Base-by-base conservation (phyloP, 1,139 yeast genomes). In the Kodamaea suecica region DNA sequence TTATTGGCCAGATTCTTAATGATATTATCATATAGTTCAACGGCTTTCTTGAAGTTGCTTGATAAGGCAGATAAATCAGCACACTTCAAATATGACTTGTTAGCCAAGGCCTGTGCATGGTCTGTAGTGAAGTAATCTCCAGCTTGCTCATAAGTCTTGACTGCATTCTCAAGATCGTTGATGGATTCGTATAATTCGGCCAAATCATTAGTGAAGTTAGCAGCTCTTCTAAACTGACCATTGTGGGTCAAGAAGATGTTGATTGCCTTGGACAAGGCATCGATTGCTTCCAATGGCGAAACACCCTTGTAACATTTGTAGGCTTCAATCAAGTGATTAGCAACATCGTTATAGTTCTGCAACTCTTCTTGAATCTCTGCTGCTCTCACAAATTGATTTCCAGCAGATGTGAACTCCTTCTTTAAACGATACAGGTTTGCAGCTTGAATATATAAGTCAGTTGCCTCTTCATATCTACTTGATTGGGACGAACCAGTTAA, bases 41-140 rank as follows among this genome's bases (percentile, higher is more conserved):
- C 75, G 1, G 97, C 95, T 44, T 76, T 77, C 25, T 73, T 58
- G 56, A 83, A 90, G 42, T 85, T 75, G 10, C 80, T 88, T 36
- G 74, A 70, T 38, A 81, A 62, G n/a, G 95, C 95, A 36, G 81
- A 73, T 50, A 92, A 70, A 53, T 92, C 97, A 1, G 97, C 98
- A 47, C 92, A 85, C 59, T 87, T 87, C 49, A 90, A 66, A 49
- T 75, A 85, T 17, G 95, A 88, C 63, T 92, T 92, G 61, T 81
- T 88, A 21, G 96, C 79, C 41, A 92, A 71, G 6, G 97, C 95
- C 45, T 83, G 84, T 1, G 98, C 97, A 42, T 87, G 92, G 61
- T 92, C 98, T 43, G 94, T 88, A 40, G 79, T 77, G 56, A 84
- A 88, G 86, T 96, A 92, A 53, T 94, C 97, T 27, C 96, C 97